These are phyloP conservation scores for Colletotrichum lindemuthianum DNA, from an alignment of 2,329 filamentous ascomycete genomes.

Conservation along the genomic window DNA sequence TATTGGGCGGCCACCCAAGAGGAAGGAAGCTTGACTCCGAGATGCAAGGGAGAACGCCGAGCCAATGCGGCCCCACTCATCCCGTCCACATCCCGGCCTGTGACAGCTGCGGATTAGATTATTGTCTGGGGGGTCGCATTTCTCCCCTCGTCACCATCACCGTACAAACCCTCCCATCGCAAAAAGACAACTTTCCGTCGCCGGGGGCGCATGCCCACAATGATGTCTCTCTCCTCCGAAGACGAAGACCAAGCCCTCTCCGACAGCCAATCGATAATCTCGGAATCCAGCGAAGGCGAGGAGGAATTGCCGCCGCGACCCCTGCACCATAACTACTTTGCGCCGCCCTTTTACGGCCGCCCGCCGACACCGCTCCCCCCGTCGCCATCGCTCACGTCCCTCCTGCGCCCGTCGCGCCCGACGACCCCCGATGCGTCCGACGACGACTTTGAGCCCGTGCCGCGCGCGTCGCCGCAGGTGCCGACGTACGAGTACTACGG, in stretches of 20 bases:
- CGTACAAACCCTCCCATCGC: background rate
- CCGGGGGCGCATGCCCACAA: conserved; percentile 21
- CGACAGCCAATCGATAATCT: conserved; percentile 29
- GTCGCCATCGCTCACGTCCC: conserved; percentile 89
- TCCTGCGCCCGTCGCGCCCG: conserved; percentile 89
- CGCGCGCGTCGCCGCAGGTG: conserved; percentile 88
- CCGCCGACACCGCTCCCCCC: conserved; percentile 95
- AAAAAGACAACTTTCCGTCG: conserved; percentile 5
- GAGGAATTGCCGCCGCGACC: conserved; percentile 53
- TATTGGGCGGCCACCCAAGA: too few species aligned
- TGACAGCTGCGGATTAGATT: conserved; percentile 1
- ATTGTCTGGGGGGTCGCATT: conserved; percentile 5
- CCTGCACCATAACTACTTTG: conserved; percentile 65
- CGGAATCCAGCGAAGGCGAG: conserved; percentile 35
- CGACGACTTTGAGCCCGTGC: conserved; percentile 81
- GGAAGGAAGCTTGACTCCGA: background rate
- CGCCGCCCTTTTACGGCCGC: conserved; percentile 94
- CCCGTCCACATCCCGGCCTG: conserved; percentile 17
- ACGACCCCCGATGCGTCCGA: conserved; percentile 94
- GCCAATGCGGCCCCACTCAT: conserved; percentile 13
- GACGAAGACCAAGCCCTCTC: conserved; percentile 36
- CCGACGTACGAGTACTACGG: conserved; percentile 99
- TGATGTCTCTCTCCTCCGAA: conserved; percentile 35
- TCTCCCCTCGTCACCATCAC: conserved; percentile 7
- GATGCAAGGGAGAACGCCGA: background rate